Base-by-base conservation (phyloP, 2,329 filamentous ascomycete genomes). In the Fusarium marasasianum region DNA sequence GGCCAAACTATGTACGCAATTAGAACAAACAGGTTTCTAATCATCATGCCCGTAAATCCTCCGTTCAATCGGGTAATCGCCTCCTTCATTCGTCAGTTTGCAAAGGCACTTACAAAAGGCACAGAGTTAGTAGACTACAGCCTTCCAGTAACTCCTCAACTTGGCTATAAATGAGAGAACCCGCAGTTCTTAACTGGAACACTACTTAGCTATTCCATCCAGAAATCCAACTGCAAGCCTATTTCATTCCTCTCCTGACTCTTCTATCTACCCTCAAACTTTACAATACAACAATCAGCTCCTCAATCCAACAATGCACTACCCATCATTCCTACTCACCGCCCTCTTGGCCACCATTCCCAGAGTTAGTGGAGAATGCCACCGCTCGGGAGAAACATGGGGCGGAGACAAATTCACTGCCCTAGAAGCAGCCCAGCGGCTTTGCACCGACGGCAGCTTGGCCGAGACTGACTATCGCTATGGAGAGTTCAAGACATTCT, bases 211-310 rank as follows among this genome's bases (percentile, higher is more conserved):
- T 20, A 26, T 6, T 26, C 4, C 4, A 18, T 14, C 0, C 8
- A 45, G 0, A 47, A 1, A 20, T 29, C 24, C 44, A 14, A 7
- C 8, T 20, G 0, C 12, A 47, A 47, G 24, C 8, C 4, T 20
- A 9, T 14, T 0, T 5, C 24, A 20, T 47, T 2, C 4, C 8
- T 20, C 24, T 20, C 24, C 8, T 26, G 18, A 26, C 12, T 26
- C 18, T 20, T 26, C 24, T 3, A 9, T 47, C 6, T 6, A 10
- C 14, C 22, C 14, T n/a, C 41, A 15, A 10, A 1, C 41, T 43
- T 43, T 6, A 43, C 14, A 43, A n/a, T 1, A 0, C 14, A n/a
- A 41, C 20, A 22, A 3, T 2, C 20, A 41, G 0, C 1, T 14
- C 6, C 24, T 24, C 24, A 47, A 20, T 20, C 12, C 18, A 20